A percentile compares a stretch with the other conserved stretches of the same genome.
Conservation (phyloP, 805 yeast species). For the Yamadazyma scolyti region DNA sequence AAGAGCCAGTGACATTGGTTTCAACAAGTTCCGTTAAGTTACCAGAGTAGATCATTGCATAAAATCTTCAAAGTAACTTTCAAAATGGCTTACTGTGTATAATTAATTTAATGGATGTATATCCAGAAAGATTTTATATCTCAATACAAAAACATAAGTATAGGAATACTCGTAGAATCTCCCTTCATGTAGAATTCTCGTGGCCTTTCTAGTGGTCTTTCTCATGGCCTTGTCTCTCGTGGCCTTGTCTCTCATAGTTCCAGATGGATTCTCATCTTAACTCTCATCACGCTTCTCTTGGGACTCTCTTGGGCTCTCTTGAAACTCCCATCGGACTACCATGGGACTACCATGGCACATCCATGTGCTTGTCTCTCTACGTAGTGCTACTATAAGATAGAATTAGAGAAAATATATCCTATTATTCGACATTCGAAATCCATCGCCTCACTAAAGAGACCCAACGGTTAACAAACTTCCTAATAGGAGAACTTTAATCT, state of each 20-base stretch:
- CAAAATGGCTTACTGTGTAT: slow-evolving; percentile 13
- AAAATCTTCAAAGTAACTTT: slow-evolving; percentile 9
- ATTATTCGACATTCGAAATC: slow-evolving; percentile 58
- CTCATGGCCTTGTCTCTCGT: too few relatives aligned
- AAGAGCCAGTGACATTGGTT: slow-evolving; percentile 98
- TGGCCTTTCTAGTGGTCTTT: too few relatives aligned
- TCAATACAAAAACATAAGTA: not conserved
- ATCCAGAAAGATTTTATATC: slow-evolving; percentile 2
- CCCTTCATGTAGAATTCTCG: not conserved
- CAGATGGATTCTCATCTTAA: too few relatives aligned
- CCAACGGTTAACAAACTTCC: slow-evolving; percentile 58
- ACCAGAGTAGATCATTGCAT: slow-evolving; percentile 5
- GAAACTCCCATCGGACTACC: too few relatives aligned
- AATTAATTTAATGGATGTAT: slow-evolving; percentile 9
- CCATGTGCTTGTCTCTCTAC: too few relatives aligned
- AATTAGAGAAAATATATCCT: slow-evolving; percentile 30
- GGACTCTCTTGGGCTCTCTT: too few relatives aligned
- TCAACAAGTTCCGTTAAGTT: slow-evolving; percentile 94
- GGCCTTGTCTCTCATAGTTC: too few relatives aligned
- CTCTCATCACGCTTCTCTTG: too few relatives aligned
- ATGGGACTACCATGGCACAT: too few relatives aligned
- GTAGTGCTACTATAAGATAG: too few relatives aligned
- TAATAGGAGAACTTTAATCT: slow-evolving; percentile 50
- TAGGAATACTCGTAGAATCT: slow-evolving; percentile 1
- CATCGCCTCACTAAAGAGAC: slow-evolving; percentile 52